Conservation (phyloP, 2,329 filamentous ascomycete species). For the Fusarium buharicum region DNA sequence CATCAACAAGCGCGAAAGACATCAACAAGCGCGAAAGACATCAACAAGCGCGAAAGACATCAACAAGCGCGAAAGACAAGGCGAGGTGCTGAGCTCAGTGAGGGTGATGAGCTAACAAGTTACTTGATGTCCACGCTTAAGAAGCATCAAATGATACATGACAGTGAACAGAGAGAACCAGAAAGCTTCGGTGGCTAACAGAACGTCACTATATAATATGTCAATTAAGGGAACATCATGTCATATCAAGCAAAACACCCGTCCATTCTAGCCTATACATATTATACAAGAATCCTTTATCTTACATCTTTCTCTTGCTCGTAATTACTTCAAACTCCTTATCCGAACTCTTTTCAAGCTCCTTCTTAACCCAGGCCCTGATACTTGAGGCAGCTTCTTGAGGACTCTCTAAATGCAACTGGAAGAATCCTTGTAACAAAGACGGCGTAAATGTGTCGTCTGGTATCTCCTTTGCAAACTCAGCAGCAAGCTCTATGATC, state of each 20-base stretch:
- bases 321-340: conserved; percentile 48
- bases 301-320: conserved; percentile 23
- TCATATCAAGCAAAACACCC: background rate
- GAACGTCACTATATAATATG: background rate
- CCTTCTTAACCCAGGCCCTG: conserved; percentile 51
- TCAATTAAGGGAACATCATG: background rate
- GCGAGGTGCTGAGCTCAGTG: too few relatives aligned
- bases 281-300: conserved; percentile 10
- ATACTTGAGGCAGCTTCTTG: conserved; percentile 50
- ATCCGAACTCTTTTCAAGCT: conserved; percentile 45
- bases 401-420: conserved; percentile 55
- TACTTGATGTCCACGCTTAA: too few relatives aligned
- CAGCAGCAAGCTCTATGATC: conserved; percentile 58
- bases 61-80: too few relatives aligned
- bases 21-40: too few relatives aligned
- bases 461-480: conserved; percentile 65
- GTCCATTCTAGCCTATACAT: background rate
- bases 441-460: conserved; percentile 60
- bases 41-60: too few relatives aligned
- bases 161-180: too few relatives aligned
- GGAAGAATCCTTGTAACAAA: conserved; percentile 61
- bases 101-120: too few relatives aligned
- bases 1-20: too few relatives aligned
- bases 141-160: too few relatives aligned
- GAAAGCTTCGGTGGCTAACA: too few relatives aligned